A percentile compares a stretch with the other conserved stretches of the same genome.
Conservation (phyloP, 2,329 filamentous ascomycete genomes). For the Calonectria crousiana region DNA sequence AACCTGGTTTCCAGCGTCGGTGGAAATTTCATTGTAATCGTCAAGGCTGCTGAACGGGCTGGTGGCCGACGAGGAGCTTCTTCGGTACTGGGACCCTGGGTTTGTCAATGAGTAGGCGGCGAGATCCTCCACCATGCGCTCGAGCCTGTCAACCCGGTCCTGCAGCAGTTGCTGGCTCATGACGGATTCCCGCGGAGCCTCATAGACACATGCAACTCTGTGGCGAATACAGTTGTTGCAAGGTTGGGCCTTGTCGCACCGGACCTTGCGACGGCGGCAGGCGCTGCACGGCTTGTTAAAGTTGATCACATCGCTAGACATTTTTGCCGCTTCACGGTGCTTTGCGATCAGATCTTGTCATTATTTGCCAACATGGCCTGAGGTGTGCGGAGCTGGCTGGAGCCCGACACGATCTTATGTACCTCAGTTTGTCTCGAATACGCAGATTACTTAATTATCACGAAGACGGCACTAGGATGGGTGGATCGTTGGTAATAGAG, state of each 20-base stretch:
- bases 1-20: conserved; percentile 26
- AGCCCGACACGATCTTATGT: conserved; percentile 26
- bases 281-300: conserved; percentile 38
- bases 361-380: conserved; percentile 1
- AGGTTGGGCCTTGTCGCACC: conserved; percentile 34
- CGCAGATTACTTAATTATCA: conserved; percentile 29
- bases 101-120: conserved; percentile 27
- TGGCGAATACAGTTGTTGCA: conserved; percentile 37
- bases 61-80: conserved; percentile 21
- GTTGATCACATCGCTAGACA: conserved; percentile 36
- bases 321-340: conserved; percentile 13
- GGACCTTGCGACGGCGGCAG: conserved; percentile 34
- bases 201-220: conserved; percentile 32
- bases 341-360: conserved; percentile 2
- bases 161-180: conserved; percentile 34
- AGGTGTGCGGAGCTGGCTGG: conserved; percentile 14
- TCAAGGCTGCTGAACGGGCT: conserved; percentile 33
- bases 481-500: conserved; percentile 26
- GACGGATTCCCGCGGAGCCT: conserved; percentile 31
- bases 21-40: conserved; percentile 23
- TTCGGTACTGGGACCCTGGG: conserved; percentile 13
- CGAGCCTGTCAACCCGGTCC: conserved; percentile 32
- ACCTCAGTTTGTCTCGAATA: conserved; percentile 16
- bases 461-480: conserved; percentile 23
- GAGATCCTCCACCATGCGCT: conserved; percentile 34